Evolutionary conservation across 805 yeast genomes (phyloP), one percentile per base, ranked within the genome.

Genomic region (Suhomyces faveliae): DNA sequence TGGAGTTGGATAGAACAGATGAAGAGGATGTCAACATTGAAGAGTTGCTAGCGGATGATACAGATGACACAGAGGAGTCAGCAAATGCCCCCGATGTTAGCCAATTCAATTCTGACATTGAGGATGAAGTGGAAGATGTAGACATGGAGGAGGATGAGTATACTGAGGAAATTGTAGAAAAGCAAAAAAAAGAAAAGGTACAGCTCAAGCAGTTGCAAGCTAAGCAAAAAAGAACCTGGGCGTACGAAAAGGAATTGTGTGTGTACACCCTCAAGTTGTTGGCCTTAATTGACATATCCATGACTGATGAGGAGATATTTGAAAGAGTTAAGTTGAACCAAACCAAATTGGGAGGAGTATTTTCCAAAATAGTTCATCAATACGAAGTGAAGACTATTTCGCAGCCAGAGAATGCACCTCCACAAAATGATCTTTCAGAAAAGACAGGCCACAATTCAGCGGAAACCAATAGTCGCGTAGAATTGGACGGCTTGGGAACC

Each of bases 1-100:
- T 70, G 2, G 67, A 73, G 10, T 59, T 83, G 45, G 84, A 80
- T 38, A 70, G 85, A 54, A 68, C 66, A 19, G 83, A 73, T 27
- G 68, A 72, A 17, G 87, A 83, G 57, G 83, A 68, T 51, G 80
- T 76, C 13, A 68, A 73, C 45, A 66, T 60, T 35, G 70, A 61
- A 7, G 71, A 66, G 17, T 45, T 51, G 37, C 45, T 49, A 8
- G 50, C 40, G 5, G 40, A 19, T 37, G 15, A 52, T 19, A 47
- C 45, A 19, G 40, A 35, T 24, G 59, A 54, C n/a, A 49, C 45
- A 5, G 50, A 46, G 9, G 42, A 35, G n/a, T 43, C 40, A 1
- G 49, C 40, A 10, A 29, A 43, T 11, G 24, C n/a, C 17, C 5
- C 40, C 17, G 23, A 35, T 23, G 35, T 40, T 19, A 46, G 55